Conservation (phyloP, 2,329 filamentous ascomycete genomes). For the Calonectria pauciramosa region DNA sequence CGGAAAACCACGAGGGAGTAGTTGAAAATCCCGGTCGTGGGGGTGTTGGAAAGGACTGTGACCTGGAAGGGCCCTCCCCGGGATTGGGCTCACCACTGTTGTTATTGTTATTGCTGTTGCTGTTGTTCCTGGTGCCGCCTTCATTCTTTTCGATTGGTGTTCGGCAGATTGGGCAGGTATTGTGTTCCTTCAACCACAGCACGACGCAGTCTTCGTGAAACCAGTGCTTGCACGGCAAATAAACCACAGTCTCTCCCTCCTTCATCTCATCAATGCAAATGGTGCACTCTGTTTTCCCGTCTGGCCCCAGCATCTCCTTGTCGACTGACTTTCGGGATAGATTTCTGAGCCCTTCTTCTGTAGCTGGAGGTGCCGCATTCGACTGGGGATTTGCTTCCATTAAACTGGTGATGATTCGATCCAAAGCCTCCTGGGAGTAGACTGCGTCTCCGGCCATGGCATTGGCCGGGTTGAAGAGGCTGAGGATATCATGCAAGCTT, state of each 20-base stretch:
- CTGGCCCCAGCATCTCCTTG: conserved; percentile 74
- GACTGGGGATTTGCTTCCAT: conserved; percentile 86
- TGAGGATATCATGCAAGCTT: conserved; percentile 67
- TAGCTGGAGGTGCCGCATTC: conserved; percentile 86
- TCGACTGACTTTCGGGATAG: conserved; percentile 81
- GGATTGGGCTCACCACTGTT: background rate
- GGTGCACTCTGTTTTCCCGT: conserved; percentile 85
- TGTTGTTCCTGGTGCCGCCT: conserved; percentile 33
- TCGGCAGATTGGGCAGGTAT: conserved; percentile 90
- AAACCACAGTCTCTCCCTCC: conserved; percentile 79
- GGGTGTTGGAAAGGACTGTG: conserved; percentile 23
- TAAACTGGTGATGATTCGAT: conserved; percentile 87
- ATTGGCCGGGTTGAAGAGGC: conserved; percentile 66
- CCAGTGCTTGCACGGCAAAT: conserved; percentile 92
- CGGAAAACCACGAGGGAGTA: conserved; percentile 26
- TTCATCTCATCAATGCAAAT: conserved; percentile 93
- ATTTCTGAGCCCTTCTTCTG: conserved; percentile 78
- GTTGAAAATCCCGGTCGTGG: background rate
- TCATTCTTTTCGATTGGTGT: conserved; percentile 64
- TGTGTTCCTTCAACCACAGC: conserved; percentile 89
- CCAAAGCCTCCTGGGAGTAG: conserved; percentile 90
- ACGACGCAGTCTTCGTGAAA: conserved; percentile 88
- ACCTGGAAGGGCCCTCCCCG: conserved; percentile 24
- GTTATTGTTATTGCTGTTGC: conserved; percentile 32
- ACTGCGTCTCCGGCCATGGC: conserved; percentile 82